Base-by-base conservation (phyloP, 768 basidiomycete species). In the Suillus americanus region DNA sequence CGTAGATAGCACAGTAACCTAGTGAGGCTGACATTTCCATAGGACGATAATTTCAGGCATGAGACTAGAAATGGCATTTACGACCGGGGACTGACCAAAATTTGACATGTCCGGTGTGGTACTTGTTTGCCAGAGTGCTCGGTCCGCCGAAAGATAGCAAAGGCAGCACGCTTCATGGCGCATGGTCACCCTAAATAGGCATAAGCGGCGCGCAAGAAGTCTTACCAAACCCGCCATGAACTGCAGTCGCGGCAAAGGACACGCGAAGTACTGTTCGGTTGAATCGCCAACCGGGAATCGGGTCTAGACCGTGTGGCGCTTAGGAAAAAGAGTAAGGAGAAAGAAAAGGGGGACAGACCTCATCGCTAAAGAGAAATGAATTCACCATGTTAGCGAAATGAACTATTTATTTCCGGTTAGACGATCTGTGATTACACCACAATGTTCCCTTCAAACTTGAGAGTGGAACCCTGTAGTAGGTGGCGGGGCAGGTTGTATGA, bases 211-310 rank as follows among this genome's bases (percentile, higher is more conserved):
- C 48, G 62, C 50, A 40, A 38, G 40, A 55, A 40, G 55, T 51
- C 45, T 61, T 50, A 50, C 33, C 45, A 55, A 62, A 48, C 61
- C 37, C 60, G 60, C 45, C 35, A 62, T 55, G 30, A 51, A 25
- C 41, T 33, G n/a, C 28, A 40, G 40, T 35, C 35, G 35, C 35
- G 38, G 41, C 40, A 43, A 20, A 14, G 20, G 25, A 25, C 43
- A 62, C 33, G 28, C 35, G 51, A 62, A 35, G 3, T 16, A 37
- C 8, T 38, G 16, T 16, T 46, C 35, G 55, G 20, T 54, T 37
- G 28, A 62, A 12, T 38, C 35, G 9, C 28, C 20, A 61, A 33
- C 35, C n/a, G 45, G 18, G 35, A 60, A 30, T 37, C 37, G 30
- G 13, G 61, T 35, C 62, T 62, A 60, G 62, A 62, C 62, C 55